Evolutionary conservation across 352 stramenopile species (phyloP).

Genomic region (Phytophthora macrochlamydospora): DNA sequence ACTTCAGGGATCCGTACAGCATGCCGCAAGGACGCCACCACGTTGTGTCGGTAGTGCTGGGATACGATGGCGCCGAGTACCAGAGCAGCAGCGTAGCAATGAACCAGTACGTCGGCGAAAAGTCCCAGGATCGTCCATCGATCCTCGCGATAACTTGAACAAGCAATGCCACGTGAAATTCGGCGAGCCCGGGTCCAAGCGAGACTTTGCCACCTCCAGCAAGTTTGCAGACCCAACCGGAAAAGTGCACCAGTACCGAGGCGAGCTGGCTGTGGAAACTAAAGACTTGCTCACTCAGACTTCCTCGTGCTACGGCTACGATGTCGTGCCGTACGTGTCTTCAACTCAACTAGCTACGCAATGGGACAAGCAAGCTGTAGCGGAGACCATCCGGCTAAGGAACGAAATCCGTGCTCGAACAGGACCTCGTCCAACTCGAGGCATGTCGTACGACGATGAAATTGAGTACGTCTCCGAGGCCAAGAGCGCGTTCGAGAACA

Average conservation of each 20-base stretch:
- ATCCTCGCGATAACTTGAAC: conserved; percentile 49
- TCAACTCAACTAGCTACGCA: conserved; percentile 74
- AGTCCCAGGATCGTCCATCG: conserved; percentile 9
- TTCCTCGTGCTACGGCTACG: conserved; percentile 59
- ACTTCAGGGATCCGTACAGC: background rate
- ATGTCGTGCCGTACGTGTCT: conserved; percentile 57
- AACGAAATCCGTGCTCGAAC: conserved; percentile 76
- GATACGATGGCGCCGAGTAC: conserved; percentile 65
- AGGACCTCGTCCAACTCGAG: conserved; percentile 51
- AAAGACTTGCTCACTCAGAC: conserved; percentile 68
- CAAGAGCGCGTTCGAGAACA: conserved; percentile 77
- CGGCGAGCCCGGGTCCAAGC: conserved; percentile 62
- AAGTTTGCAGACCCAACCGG: conserved; percentile 63
- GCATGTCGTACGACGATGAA: conserved; percentile 80
- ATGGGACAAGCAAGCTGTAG: conserved; percentile 61
- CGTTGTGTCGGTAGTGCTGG: conserved; percentile 65
- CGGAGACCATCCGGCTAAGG: conserved; percentile 60
- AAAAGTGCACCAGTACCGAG: conserved; percentile 69
- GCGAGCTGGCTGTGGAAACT: conserved; percentile 48
- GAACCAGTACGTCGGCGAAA: conserved; percentile 45
- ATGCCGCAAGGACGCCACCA: conserved; percentile 42
- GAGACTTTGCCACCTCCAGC: conserved; percentile 60
- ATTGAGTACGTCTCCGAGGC: conserved; percentile 80
- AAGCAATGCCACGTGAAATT: conserved; percentile 74
- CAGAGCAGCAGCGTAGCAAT: conserved; percentile 52